Base-by-base conservation (phyloP, 345 rosid species). In the Lepidium sativum region DNA sequence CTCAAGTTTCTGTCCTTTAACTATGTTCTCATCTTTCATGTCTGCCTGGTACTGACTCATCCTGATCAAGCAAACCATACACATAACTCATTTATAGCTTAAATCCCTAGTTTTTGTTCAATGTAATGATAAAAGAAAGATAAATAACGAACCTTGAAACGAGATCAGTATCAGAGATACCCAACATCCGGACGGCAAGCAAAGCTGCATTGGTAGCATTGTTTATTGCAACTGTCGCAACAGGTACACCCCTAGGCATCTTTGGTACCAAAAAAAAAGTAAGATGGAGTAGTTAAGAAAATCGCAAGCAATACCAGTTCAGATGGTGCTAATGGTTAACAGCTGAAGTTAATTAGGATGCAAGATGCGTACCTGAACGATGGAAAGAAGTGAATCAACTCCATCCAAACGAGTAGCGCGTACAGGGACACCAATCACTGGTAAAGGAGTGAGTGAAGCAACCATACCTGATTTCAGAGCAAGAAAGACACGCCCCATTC, bases 201-300 rank as follows among this genome's bases (percentile, higher is more conserved):
- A 94, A 78, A 27, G 95, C 96, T 5, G 99, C 96, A 54, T 86
- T 86, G 27, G 89, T 86, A 4, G 97, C 87, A 49, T 90, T 90
- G 71, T 90, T 85, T 47, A 90, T 79, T 49, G 97, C 99, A 16
- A 94, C 97, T 1, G 92, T 90, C 1, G 97, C 99, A 13, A 90
- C 95, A 16, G 97, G 99, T 20, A 94, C 97, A 44, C 97, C 97
- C 63, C 92, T 84, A 2, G 91, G 96, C 99, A 94, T 90, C 97
- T 88, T 83, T 58, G 40, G 32, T 39, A 23, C 44, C 8, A 57
- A 56, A 25, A 15, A 25, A 15, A 14, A 16, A 15, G 3, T n/a
- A 9, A 47, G 39, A 44, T 54, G 6, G 25, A 31, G 23, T 60
- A 8, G 14, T 23, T 35, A 20, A 13, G 4, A 39, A 32, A 49